A percentile compares a stretch with the other conserved stretches of the same genome.
These are phyloP conservation scores for Exophiala viscosa DNA, from an alignment of 2,329 filamentous ascomycete species.

Conservation along the genomic window DNA sequence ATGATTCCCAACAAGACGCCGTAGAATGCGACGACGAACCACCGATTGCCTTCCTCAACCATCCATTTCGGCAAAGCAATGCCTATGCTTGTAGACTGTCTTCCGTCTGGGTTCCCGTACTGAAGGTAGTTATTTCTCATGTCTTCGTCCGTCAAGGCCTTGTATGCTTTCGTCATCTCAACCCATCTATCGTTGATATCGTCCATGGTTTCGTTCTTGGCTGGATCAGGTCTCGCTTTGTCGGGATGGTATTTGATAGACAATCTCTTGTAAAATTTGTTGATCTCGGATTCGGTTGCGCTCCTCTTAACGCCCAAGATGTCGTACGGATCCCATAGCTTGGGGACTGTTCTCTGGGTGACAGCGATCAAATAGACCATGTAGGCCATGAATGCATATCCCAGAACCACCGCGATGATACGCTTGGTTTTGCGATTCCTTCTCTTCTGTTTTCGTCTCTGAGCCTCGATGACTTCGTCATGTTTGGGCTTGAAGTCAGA, in stretches of 20 bases:
- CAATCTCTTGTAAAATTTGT: conserved; percentile 81
- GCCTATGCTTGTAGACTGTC: conserved; percentile 96
- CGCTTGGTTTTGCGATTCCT: conserved; percentile 87
- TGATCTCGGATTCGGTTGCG: conserved; percentile 84
- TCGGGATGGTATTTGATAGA: conserved; percentile 88
- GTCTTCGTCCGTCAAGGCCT: conserved; percentile 94
- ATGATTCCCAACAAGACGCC: conserved; percentile 82
- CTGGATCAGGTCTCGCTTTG: conserved; percentile 76
- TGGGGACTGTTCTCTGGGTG: conserved; percentile 66
- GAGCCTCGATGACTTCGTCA: conserved; percentile 74
- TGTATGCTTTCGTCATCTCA: conserved; percentile 95
- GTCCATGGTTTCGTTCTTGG: conserved; percentile 86
- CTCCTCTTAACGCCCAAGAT: conserved; percentile 83
- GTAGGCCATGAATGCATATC: conserved; percentile 79
- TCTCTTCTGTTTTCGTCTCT: conserved; percentile 82
- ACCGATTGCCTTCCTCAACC: conserved; percentile 87
- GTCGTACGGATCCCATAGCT: conserved; percentile 96
- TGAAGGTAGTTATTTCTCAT: conserved; percentile 95
- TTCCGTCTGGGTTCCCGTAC: conserved; percentile 94
- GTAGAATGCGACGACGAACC: conserved; percentile 90
- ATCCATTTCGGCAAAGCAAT: conserved; percentile 94
- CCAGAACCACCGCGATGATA: conserved; percentile 67
- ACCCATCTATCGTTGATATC: conserved; percentile 84
- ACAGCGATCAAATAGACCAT: conserved; percentile 89
- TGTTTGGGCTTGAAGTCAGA: conserved; percentile 77